Base-by-base conservation (phyloP, 2,329 filamentous ascomycete species). In the Stagonosporopsis cucurbitacearum region DNA sequence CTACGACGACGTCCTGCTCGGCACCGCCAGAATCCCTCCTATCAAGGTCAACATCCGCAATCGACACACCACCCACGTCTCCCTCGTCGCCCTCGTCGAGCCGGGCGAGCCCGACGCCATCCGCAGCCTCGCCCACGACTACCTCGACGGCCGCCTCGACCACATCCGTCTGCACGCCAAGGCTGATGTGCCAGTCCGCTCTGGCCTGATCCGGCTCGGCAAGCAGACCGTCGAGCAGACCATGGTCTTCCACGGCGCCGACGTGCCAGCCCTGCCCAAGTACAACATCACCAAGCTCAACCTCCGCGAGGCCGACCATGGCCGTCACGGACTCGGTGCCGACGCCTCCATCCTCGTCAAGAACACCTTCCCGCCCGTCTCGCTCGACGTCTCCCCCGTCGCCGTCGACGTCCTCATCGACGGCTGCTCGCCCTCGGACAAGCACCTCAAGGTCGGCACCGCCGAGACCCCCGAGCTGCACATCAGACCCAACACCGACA, bases 321-420 rank as follows among this genome's bases (percentile, higher is more conserved):
- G 86, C 63, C 76, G 79, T 15, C 75, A 82, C 60, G 90, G 88
- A 12, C 89, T 99, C 80, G 88, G 86, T 41, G 92, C 90, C 39
- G 90, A 96, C 76, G 88, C 92, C 25, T 86, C 90, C 30, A 74
- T 96, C 25, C 80, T 83, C 12, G 81, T 91, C 23, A 81, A 84
- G 67, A 96, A 98, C 74, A 80, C 87, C 49, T 96, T 91, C 68
- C 91, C 92, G 0, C 91, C 92, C 0, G 75, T 99, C 46, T 84
- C 88, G 55, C 79, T 97, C 49, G 84, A 86, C 20, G 80, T 97
- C 19, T 95, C 95, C 12, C 81, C 89, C 33, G 86, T 98, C 54
- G 87, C 86, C 0, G 97, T 98, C 69, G 88, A 93, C 60, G 86
- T 98, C 26, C 80, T 96, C 42, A 88, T 98, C 6, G 88, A 91